Evolutionary conservation across 441 rosid species (phyloP).

Genomic region (Pelargonium citronellum): DNA sequence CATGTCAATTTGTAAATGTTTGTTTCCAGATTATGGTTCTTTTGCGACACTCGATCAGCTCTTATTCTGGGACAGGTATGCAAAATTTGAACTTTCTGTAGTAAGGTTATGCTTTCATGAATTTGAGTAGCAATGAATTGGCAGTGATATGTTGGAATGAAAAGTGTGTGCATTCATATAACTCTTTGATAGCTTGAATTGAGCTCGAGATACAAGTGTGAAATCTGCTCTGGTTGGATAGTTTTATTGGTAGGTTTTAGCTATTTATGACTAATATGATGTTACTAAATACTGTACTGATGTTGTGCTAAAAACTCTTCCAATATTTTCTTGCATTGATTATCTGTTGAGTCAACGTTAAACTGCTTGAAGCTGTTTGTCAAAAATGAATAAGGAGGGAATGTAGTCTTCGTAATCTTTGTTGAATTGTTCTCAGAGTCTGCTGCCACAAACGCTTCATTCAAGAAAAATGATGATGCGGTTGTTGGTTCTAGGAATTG

Average conservation of each 20-base stretch:
- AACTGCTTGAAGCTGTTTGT: neutral
- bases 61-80: constrained; percentile 34
- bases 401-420: neutral
- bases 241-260: neutral
- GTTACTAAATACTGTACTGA: neutral
- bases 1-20: neutral
- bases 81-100: too few relatives aligned
- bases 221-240: neutral
- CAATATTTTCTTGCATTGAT: too few relatives aligned
- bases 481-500: constrained; percentile 36
- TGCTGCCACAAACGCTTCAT: constrained; percentile 18
- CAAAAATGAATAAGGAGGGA: neutral
- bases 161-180: too few relatives aligned
- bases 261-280: neutral
- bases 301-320: neutral
- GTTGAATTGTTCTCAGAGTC: constrained; percentile 26
- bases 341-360: too few relatives aligned
- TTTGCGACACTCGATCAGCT: constrained; percentile 44
- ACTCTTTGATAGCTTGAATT: too few relatives aligned
- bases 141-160: too few relatives aligned
- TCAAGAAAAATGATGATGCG: constrained; percentile 41
- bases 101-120: neutral
- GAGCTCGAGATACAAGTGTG: neutral
- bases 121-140: neutral
- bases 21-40: constrained; percentile 54